Percentiles rank a stretch among this genome's conserved stretches.
phyloP scores from a whole-genome alignment of 768 basidiomycete genomes.

The Rhodosporidiobolus odoratus region DNA sequence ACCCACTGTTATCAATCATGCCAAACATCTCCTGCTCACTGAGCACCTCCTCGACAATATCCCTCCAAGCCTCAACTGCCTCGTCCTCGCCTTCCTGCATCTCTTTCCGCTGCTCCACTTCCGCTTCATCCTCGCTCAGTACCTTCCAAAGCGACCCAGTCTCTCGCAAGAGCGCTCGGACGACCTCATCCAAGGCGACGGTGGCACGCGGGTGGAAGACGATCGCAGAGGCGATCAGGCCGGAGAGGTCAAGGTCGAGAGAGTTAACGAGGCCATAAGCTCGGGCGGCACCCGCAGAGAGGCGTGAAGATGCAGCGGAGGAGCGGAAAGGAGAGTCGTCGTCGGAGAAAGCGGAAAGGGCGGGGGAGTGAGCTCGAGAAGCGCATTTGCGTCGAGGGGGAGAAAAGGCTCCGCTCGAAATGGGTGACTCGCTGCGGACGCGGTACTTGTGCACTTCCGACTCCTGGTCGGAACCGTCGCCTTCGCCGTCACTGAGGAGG shows the following conservation, averaged over 20 bases:
- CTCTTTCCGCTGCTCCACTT: slow-evolving; percentile 6
- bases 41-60: slow-evolving; percentile 17
- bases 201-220: slow-evolving; percentile 38
- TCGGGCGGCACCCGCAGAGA: no score
- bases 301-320: no score
- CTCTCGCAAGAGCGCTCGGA: slow-evolving; percentile 21
- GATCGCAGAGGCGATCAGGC: slow-evolving; percentile 32
- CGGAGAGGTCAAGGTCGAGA: slow-evolving; percentile 34
- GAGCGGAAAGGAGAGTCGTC: background rate
- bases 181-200: slow-evolving; percentile 30
- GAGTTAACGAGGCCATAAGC: slow-evolving; percentile 7
- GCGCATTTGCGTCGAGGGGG: no score
- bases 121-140: slow-evolving; percentile 2
- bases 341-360: background rate
- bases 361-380: no score
- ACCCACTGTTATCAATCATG: slow-evolving; percentile 29
- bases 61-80: slow-evolving; percentile 32
- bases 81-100: slow-evolving; percentile 13
- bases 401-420: no score
- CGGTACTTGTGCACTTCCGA: background rate
- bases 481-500: background rate
- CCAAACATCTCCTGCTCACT: slow-evolving; percentile 30
- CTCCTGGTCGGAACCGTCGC: background rate
- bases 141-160: slow-evolving; percentile 29
- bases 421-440: no score